Base-by-base conservation (phyloP, 2,329 filamentous ascomycete species). In the Phaeomoniella chlamydospora region DNA sequence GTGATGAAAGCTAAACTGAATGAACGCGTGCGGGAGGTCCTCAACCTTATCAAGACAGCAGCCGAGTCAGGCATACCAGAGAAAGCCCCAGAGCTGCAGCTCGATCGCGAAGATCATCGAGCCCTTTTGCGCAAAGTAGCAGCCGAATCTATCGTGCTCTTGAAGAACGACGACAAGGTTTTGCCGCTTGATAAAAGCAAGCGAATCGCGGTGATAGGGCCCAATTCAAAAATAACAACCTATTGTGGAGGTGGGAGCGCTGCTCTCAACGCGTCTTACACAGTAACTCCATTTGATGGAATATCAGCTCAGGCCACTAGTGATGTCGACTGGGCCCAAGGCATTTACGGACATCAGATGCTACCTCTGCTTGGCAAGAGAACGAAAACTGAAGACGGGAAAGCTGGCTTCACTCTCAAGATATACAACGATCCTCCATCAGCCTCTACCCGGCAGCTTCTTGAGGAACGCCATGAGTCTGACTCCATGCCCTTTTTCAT, bases 91-190 rank as follows among this genome's bases (percentile, higher is more conserved):
- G 22, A 26, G n/a, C 22, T 9, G n/a, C 9, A 6, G 0, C 58
- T 65, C 5, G 62, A 84, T 47, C 78, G 70, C 0, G 64, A 69
- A 0, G 69, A 80, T 50, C 74, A 74, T 26, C 68, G 75, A 4
- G 68, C 65, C 12, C 60, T 85, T 32, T 67, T 84, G 14, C 68
- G 81, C n/a, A 65, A 68, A 37, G 65, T 80, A 15, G 79, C 77
- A 13, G 70, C 73, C 4, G 77, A 85, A 49, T 74, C 74, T 3
- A 74, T 83, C 5, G 79, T 85, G 1, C 62, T 87, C 11, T 59
- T 86, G 34, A 84, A 85, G 58, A 87, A 87, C 44, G 68, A 82
- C 10, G 67, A 68, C 29, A 61, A 61, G 10, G 52, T 77, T 0
- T 60, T 87, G 1, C 22, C 22, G n/a, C 22, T 26, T 26, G 22